Evolutionary conservation across 352 stramenopile species (phyloP).

Genomic region (Phytophthora cactorum): DNA sequence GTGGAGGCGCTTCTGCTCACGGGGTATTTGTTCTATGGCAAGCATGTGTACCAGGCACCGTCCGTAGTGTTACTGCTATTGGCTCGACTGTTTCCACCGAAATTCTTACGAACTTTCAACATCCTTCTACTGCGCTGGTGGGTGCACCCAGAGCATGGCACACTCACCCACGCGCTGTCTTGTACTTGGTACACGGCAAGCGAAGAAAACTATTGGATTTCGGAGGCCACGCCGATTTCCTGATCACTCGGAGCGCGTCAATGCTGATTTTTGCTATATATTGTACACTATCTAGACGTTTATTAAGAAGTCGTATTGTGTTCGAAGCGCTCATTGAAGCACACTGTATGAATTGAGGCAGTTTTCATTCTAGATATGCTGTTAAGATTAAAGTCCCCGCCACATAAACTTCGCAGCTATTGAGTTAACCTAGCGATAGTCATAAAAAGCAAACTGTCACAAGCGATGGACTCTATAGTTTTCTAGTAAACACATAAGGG

Average conservation of each 20-base stretch:
- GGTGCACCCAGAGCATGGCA: constrained; percentile 25
- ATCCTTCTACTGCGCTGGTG: constrained; percentile 37
- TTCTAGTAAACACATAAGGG: too few species aligned
- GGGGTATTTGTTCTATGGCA: constrained; percentile 37
- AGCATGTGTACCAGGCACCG: constrained; percentile 35
- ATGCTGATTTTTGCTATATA: too few species aligned
- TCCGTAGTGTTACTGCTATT: constrained; percentile 34
- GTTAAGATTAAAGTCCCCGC: too few species aligned
- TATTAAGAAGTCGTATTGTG: too few species aligned
- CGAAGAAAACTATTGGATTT: constrained; percentile 41
- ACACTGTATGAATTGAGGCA: too few species aligned
- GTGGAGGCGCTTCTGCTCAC: constrained; percentile 37
- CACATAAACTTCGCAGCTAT: too few species aligned
- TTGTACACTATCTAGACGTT: too few species aligned
- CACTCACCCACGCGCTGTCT: constrained; percentile 23
- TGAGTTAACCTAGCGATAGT: too few species aligned
- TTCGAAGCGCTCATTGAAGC: too few species aligned
- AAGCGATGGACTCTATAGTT: too few species aligned
- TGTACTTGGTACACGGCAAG: constrained; percentile 40
- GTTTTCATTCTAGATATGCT: too few species aligned
- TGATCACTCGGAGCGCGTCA: background rate
- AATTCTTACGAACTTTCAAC: constrained; percentile 40
- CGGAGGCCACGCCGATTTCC: constrained; percentile 31
- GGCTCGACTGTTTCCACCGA: constrained; percentile 29
- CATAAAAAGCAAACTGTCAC: too few species aligned